Conservation (phyloP, 2,329 filamentous ascomycete genomes). For the Pseudogymnoascus sp. region DNA sequence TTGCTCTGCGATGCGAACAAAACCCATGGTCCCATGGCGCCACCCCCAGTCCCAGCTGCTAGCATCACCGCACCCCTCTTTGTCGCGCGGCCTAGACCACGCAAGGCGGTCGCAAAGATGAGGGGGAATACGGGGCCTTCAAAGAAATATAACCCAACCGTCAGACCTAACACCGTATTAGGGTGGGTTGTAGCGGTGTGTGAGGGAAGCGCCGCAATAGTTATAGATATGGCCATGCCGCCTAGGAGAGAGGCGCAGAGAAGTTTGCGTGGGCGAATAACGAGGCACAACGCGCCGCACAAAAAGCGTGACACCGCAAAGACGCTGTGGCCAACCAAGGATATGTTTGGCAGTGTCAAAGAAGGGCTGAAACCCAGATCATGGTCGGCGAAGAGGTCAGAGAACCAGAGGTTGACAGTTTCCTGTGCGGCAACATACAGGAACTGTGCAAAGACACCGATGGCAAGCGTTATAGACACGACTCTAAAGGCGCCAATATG, state of each 20-base stretch:
- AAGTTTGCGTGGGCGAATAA: conserved; percentile 51
- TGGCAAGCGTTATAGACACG: conserved; percentile 44
- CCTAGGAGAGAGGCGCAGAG: conserved; percentile 57
- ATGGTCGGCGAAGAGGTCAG: conserved; percentile 33
- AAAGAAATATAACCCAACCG: conserved; percentile 65
- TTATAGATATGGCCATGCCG: conserved; percentile 44
- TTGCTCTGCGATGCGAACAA: conserved; percentile 16
- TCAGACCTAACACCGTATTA: conserved; percentile 43
- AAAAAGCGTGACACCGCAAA: conserved; percentile 58
- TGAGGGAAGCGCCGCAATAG: conserved; percentile 42
- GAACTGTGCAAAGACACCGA: conserved; percentile 72
- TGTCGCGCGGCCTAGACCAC: conserved; percentile 67
- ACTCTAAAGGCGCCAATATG: conserved; percentile 50
- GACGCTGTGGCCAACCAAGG: conserved; percentile 34
- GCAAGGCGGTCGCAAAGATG: conserved; percentile 68
- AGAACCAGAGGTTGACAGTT: conserved; percentile 54
- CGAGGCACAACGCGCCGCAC: conserved; percentile 67
- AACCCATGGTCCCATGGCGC: conserved; percentile 24
- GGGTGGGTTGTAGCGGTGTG: conserved; percentile 38
- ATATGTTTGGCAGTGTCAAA: conserved; percentile 33
- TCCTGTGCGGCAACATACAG: conserved; percentile 72
- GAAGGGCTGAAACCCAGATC: conserved; percentile 31
- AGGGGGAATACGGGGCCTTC: conserved; percentile 76
- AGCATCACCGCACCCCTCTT: conserved; percentile 61
- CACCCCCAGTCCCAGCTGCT: conserved; percentile 17